A percentile compares a stretch with the other conserved stretches of the same genome.
Conservation (phyloP, 768 basidiomycete species). For the Termitomyces sp. region DNA sequence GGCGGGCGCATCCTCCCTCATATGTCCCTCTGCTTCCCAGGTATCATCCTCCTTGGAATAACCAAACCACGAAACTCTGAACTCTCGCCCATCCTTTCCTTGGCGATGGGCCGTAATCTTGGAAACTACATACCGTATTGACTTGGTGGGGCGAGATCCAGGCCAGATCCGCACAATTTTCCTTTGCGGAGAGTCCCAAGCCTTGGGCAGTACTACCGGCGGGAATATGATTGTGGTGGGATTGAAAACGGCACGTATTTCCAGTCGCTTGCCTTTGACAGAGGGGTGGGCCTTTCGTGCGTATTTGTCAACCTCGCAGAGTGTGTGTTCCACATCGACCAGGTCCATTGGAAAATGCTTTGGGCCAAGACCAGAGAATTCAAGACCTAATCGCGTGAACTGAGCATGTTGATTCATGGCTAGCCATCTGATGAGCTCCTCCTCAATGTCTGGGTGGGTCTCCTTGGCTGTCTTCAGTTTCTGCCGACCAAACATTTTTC, state of each 20-base stretch:
- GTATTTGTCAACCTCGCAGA: slow-evolving; percentile 82
- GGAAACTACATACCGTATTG: slow-evolving; percentile 39
- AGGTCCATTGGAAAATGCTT: slow-evolving; percentile 48
- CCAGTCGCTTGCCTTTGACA: slow-evolving; percentile 35
- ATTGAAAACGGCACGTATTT: slow-evolving; percentile 33
- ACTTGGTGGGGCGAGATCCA: slow-evolving; percentile 25
- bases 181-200: slow-evolving; percentile 50
- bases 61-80: slow-evolving; percentile 50
- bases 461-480: slow-evolving; percentile 26
- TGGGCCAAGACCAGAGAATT: slow-evolving; percentile 47
- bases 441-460: slow-evolving; percentile 34
- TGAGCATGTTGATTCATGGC: slow-evolving; percentile 52
- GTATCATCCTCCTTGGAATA: slow-evolving; percentile 46
- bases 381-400: slow-evolving; percentile 53
- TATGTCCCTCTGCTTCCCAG: slow-evolving; percentile 48
- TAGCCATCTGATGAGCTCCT: slow-evolving; percentile 62
- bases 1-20: slow-evolving; percentile 45
- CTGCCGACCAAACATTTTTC: slow-evolving; percentile 53
- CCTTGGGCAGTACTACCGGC: slow-evolving; percentile 38
- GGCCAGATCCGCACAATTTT: slow-evolving; percentile 35
- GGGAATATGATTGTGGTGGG: slow-evolving; percentile 20
- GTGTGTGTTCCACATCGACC: slow-evolving; percentile 71
- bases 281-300: slow-evolving; percentile 49
- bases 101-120: slow-evolving; percentile 32
- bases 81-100: slow-evolving; percentile 31